Evolutionary conservation across 257 asterid species (phyloP), one percentile per base, ranked within the genome.

Genomic region (Misopates orontium): DNA sequence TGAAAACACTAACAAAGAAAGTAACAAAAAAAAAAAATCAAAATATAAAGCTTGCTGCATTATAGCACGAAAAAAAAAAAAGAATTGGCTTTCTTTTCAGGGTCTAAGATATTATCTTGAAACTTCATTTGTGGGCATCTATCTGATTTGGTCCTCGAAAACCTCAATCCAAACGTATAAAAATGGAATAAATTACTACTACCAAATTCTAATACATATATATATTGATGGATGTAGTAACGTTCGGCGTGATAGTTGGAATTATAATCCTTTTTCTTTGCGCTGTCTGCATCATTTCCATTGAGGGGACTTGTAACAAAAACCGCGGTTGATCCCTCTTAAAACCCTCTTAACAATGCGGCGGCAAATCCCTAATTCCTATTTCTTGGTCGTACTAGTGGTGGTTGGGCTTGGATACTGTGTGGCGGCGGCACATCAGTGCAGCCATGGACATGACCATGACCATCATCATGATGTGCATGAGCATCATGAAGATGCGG

Each of bases 211-310:
- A n/a, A n/a, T n/a, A n/a, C n/a, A n/a, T n/a, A n/a, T n/a, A n/a
- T n/a, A n/a, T n/a, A n/a, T n/a, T n/a, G n/a, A 93, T 93, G 97
- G 99, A 93, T 74, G 86, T 83, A 10, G 64, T 90, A 49, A 82
- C 91, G 47, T 93, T 93, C 64, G 99, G 97, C 40, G 75, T 93
- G n/a, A 90, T 93, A 70, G 87, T 90, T 53, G 97, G 96, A 52
- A 78, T 93, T 31, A 90, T 87, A 44, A 19, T 90, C 66, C 94
- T 93, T 47, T 93, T 93, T 71, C 77, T 93, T 58, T 78, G 90
- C 76, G 84, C 77, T 49, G 90, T 93, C 72, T 87, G 95, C 71
- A 41, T 86, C 75, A 85, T 90, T 59, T 64, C 96, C 47, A 71
- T 93, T 45, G 96, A 90, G 61, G 96, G 95, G 68, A 90, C 95